phyloP scores from a whole-genome alignment of 805 yeast species.

The Isabelozyma pseudorhagii region DNA sequence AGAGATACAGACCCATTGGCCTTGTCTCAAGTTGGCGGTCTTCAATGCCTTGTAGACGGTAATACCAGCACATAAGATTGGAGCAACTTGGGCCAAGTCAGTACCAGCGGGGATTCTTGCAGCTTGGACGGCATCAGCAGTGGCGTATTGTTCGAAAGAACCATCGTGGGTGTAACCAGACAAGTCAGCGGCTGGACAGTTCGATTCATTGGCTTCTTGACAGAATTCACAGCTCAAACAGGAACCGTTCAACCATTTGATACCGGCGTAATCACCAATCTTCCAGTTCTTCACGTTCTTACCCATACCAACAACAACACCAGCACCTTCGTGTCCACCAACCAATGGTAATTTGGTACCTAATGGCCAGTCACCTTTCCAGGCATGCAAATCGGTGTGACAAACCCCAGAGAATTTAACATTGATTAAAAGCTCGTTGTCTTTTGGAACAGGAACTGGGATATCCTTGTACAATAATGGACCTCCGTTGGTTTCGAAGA shows the following conservation, averaged over 20 bases:
- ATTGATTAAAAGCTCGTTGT: slow-evolving; percentile 40
- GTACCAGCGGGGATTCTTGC: slow-evolving; percentile 55
- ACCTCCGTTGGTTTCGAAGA: slow-evolving; percentile 42
- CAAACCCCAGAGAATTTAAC: slow-evolving; percentile 46
- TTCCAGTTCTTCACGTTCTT: slow-evolving; percentile 40
- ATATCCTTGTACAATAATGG: slow-evolving; percentile 39
- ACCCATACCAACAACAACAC: slow-evolving; percentile 43
- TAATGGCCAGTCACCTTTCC: slow-evolving; percentile 49
- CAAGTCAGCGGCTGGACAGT: slow-evolving; percentile 64
- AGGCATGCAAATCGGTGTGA: slow-evolving; percentile 46
- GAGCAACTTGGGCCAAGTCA: slow-evolving; percentile 55
- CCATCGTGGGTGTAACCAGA: slow-evolving; percentile 75
- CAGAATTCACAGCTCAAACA: slow-evolving; percentile 43
- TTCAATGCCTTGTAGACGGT: slow-evolving; percentile 68
- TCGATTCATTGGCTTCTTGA: slow-evolving; percentile 42
- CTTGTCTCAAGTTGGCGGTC: slow-evolving; percentile 54
- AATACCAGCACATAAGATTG: slow-evolving; percentile 66
- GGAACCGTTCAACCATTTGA: slow-evolving; percentile 47
- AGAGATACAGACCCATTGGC: slow-evolving; percentile 72
- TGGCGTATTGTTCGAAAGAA: slow-evolving; percentile 65
- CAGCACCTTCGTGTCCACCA: slow-evolving; percentile 50
- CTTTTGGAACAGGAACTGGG: slow-evolving; percentile 41
- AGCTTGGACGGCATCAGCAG: slow-evolving; percentile 64
- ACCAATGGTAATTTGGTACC: slow-evolving; percentile 44
- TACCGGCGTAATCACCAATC: slow-evolving; percentile 42